phyloP scores from a whole-genome alignment of 352 stramenopile genomes.

The Phytopythium cucurbitacearum region DNA sequence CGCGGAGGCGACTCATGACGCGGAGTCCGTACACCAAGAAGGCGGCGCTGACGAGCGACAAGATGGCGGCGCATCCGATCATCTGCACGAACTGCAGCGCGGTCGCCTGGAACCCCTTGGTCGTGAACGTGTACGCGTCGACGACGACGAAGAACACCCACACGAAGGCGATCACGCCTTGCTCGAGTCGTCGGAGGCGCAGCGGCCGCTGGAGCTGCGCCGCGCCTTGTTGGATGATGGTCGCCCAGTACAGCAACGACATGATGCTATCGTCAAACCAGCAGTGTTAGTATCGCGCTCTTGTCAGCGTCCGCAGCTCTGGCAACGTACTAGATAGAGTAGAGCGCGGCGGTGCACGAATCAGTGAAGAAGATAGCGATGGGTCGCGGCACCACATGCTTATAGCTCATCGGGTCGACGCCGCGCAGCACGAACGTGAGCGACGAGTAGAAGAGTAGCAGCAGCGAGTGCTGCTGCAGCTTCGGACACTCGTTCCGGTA shows the following conservation, averaged over 20 bases:
- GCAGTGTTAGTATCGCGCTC: background rate
- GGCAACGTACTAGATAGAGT: conserved; percentile 37
- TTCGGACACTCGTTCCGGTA: conserved; percentile 22
- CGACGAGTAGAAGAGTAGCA: conserved; percentile 32
- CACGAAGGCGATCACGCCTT: conserved; percentile 17
- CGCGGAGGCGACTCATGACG: conserved; percentile 22
- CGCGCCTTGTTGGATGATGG: conserved; percentile 29
- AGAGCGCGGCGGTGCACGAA: conserved; percentile 34
- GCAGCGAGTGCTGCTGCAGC: conserved; percentile 32
- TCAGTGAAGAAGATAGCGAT: conserved; percentile 32
- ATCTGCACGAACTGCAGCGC: conserved; percentile 27
- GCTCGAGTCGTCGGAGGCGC: conserved; percentile 23
- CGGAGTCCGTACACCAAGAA: conserved; percentile 34
- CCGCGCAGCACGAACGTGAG: conserved; percentile 29
- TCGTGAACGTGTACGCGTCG: conserved; percentile 27
- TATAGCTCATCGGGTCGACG: conserved; percentile 31
- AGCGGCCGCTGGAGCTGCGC: conserved; percentile 13
- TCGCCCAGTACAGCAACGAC: conserved; percentile 31
- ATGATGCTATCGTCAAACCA: conserved; percentile 17
- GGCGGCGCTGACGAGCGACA: conserved; percentile 30
- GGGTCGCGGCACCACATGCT: conserved; percentile 27
- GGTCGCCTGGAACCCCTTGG: conserved; percentile 29
- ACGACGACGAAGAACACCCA: conserved; percentile 38
- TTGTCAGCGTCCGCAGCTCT: background rate
- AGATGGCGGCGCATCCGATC: conserved; percentile 25